phyloP scores from a whole-genome alignment of 306 rosid species.

The Pyrus pyrifolia region DNA sequence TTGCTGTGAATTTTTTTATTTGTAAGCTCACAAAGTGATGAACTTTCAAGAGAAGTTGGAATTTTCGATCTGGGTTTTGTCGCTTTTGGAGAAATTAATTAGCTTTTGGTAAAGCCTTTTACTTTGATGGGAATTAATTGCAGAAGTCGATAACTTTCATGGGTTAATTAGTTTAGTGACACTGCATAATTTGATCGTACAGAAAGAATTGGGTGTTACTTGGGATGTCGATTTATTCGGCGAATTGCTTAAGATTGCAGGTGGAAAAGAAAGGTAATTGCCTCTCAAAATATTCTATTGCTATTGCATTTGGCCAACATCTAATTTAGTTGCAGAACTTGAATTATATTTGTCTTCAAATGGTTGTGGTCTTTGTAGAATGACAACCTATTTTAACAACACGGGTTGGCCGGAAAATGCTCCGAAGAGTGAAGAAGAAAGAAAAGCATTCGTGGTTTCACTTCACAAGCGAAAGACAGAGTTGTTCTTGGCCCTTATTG shows the following conservation, averaged over 20 bases:
- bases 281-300: not conserved
- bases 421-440: slow-evolving; percentile 64
- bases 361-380: slow-evolving; percentile 40
- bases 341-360: not conserved
- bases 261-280: slow-evolving; percentile 89
- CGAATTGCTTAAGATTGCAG: slow-evolving; percentile 94
- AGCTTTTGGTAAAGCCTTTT: not conserved
- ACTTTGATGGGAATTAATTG: not conserved
- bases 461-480: slow-evolving; percentile 96
- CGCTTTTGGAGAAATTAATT: not conserved
- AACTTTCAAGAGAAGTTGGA: not conserved
- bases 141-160: not conserved
- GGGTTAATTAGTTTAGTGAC: not conserved
- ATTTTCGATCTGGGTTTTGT: not conserved
- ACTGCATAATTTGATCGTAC: slow-evolving; percentile 13
- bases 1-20: not conserved
- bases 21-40: not conserved
- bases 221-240: slow-evolving; percentile 98
- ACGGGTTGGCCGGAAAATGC: slow-evolving; percentile 92
- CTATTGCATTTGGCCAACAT: slow-evolving; percentile 4
- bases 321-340: not conserved
- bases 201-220: slow-evolving; percentile 81
- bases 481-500: slow-evolving; percentile 87
- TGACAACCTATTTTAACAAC: slow-evolving; percentile 94
- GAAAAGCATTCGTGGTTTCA: slow-evolving; percentile 79